Evolutionary conservation across 768 basidiomycete genomes (phyloP), one percentile per base, ranked within the genome.

Genomic region (Dacryopinax primogenitus): DNA sequence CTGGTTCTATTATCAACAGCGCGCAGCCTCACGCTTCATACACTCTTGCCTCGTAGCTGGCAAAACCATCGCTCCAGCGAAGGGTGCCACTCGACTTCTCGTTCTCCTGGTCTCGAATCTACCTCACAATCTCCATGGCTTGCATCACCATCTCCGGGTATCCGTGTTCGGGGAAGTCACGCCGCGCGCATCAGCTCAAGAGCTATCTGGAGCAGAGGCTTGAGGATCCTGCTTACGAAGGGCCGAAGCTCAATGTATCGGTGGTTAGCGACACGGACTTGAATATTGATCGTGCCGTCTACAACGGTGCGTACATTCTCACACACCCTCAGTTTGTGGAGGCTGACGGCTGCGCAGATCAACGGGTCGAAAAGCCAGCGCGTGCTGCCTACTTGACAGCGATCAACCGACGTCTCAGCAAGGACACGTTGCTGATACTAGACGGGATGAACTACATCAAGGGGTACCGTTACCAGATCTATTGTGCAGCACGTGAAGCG

Each of bases 361-460:
- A 85, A 68, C 81, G 80, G 45, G 79, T 86, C 3, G 96, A 99
- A 77, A 99, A 97, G 74, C 85, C 89, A 13, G 92, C 92, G 0
- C 81, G 96, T 32, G 90, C 82, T 3, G 79, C 87, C 12, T 80
- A 95, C 23, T 92, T 95, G 74, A 84, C 92, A 0, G 84, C 90
- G 0, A 78, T 93, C 62, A 90, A 87, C 69, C 81, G 96, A 13
- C 80, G 82, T 34, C 80, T 99, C 68, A 79, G 81, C 26, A 74
- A 76, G 35, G 85, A 90, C 70, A 88, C 84, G 0, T 84, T 97
- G 70, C 80, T 96, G 66, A 88, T 99, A 69, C 81, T 93, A 67
- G 96, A 99, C 72, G 84, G 86, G 15, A 81, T 89, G 69, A 98
- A 98, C 72, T 97, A 99, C 76, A 98, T 98, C 81, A 98, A 99